phyloP scores from a whole-genome alignment of 495 filamentous ascomycete genomes.

The Xylaria palmicola region DNA sequence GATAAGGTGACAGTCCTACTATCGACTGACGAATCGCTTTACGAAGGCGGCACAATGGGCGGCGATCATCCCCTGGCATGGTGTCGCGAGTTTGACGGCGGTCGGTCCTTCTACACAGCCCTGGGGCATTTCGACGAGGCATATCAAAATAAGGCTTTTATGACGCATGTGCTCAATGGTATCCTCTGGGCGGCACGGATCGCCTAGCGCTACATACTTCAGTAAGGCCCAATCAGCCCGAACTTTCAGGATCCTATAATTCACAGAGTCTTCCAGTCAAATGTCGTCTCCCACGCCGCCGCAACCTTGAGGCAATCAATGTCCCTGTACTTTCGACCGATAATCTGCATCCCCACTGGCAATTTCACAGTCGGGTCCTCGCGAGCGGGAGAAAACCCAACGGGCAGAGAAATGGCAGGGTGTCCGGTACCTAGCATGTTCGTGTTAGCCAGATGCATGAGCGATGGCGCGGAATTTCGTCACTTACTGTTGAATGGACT shows the following conservation, averaged over 20 bases:
- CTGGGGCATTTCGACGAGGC: constrained; percentile 43
- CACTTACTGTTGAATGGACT: constrained; percentile 48
- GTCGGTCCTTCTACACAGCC: constrained; percentile 37
- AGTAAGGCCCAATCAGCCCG: no score
- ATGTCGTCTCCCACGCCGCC: constrained; percentile 50
- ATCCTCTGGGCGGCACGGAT: constrained; percentile 35
- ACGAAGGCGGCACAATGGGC: constrained; percentile 33
- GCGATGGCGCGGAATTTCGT: neutral
- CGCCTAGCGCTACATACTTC: neutral
- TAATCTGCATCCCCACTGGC: constrained; percentile 59
- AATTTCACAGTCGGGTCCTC: constrained; percentile 47
- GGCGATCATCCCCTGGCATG: constrained; percentile 36
- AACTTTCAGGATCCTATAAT: neutral
- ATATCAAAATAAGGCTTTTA: constrained; percentile 34
- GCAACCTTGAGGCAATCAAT: constrained; percentile 48
- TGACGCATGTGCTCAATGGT: constrained; percentile 29
- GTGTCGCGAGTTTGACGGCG: constrained; percentile 38
- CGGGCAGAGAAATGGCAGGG: constrained; percentile 56
- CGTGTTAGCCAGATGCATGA: neutral
- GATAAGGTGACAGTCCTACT: constrained; percentile 29
- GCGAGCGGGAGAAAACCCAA: constrained; percentile 47
- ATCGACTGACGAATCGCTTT: constrained; percentile 30
- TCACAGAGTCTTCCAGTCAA: constrained; percentile 45
- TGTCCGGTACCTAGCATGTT: constrained; percentile 47
- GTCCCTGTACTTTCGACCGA: constrained; percentile 52